These are phyloP conservation scores for Vitis riparia DNA, from an alignment of 164 flowering plant species.

Conservation along the genomic window DNA sequence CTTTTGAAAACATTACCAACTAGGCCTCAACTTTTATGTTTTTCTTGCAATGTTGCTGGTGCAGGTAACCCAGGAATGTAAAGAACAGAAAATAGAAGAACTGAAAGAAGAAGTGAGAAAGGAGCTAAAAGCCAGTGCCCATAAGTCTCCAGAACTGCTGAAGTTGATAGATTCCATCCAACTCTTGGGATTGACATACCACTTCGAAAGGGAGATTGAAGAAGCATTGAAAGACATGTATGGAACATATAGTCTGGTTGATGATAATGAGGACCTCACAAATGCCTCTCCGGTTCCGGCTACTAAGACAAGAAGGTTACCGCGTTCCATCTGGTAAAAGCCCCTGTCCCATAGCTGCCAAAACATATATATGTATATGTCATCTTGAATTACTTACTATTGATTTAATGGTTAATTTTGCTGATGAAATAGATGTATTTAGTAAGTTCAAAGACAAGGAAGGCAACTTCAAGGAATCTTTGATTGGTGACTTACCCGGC, in stretches of 20 bases:
- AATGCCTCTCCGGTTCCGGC: too few species aligned
- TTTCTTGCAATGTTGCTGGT: background rate
- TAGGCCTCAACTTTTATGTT: background rate
- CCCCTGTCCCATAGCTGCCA: background rate
- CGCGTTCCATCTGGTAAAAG: background rate
- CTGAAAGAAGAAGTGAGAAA: background rate
- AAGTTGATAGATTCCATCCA: too few species aligned
- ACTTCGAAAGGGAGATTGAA: too few species aligned
- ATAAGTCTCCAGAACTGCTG: background rate
- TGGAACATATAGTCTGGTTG: background rate
- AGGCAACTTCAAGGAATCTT: background rate
- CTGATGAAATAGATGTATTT: background rate
- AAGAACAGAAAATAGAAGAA: background rate
- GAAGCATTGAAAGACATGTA: background rate
- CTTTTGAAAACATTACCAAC: too few species aligned
- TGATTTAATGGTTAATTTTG: background rate
- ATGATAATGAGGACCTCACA: background rate
- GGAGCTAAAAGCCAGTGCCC: background rate
- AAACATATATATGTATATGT: too few species aligned
- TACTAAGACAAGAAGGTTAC: too few species aligned
- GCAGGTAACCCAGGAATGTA: background rate
- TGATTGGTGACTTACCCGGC: background rate
- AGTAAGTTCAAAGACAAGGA: too few species aligned
- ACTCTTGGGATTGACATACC: too few species aligned
- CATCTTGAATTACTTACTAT: background rate